These are phyloP conservation scores for Escallonia herrerae DNA, from an alignment of 129 eudicot species.

Conservation along the genomic window DNA sequence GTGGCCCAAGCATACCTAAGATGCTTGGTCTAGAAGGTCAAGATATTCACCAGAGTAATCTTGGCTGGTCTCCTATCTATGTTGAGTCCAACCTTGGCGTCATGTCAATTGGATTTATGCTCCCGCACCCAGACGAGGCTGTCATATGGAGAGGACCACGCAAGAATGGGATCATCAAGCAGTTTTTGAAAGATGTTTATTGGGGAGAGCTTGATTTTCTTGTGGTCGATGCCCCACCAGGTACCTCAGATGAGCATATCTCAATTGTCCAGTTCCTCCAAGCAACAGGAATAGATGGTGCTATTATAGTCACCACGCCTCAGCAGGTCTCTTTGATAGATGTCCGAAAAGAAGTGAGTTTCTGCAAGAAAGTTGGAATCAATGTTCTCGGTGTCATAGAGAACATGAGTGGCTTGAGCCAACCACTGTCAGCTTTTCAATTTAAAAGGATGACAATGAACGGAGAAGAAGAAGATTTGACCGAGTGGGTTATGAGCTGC, in stretches of 20 bases:
- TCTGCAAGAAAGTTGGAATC: constrained; percentile 83
- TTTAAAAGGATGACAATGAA: constrained; percentile 34
- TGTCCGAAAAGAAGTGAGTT: constrained; percentile 76
- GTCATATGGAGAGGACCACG: constrained; percentile 94
- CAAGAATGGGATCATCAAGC: constrained; percentile 80
- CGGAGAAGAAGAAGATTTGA: constrained; percentile 61
- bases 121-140: constrained; percentile 89
- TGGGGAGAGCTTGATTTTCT: constrained; percentile 95
- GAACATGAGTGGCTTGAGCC: constrained; percentile 85
- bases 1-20: constrained; percentile 96
- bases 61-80: constrained; percentile 93
- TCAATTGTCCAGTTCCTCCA: constrained; percentile 77
- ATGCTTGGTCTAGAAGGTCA: constrained; percentile 97
- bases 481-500: constrained; percentile 34
- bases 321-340: constrained; percentile 92
- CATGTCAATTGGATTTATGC: constrained; percentile 97
- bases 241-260: constrained; percentile 95
- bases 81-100: constrained; percentile 89
- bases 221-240: constrained; percentile 92
- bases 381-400: constrained; percentile 82
- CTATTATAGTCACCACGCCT: constrained; percentile 87
- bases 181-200: constrained; percentile 73
- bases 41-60: constrained; percentile 78
- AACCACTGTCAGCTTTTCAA: constrained; percentile 47
- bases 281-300: constrained; percentile 85